Conservation (phyloP, 768 basidiomycete species). For the Mycena galericulata region DNA sequence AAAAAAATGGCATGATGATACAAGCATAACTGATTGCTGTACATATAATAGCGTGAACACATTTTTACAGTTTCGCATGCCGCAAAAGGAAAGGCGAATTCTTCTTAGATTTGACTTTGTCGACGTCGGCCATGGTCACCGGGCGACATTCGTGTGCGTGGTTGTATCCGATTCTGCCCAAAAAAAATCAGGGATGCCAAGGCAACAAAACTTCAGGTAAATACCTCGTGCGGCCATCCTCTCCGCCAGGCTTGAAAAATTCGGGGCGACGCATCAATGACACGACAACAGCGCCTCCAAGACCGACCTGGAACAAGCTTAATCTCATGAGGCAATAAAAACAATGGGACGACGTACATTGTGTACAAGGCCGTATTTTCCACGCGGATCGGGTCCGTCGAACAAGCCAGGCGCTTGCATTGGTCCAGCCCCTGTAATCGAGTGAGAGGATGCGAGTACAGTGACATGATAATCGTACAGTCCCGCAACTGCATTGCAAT, state of each 20-base stretch:
- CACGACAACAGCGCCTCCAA: slow-evolving; percentile 85
- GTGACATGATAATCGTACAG: slow-evolving; percentile 54
- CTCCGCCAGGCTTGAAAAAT: slow-evolving; percentile 75
- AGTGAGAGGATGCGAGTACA: neutral
- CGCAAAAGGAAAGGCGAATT: slow-evolving; percentile 63
- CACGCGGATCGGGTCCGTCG: slow-evolving; percentile 68
- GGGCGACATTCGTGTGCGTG: slow-evolving; percentile 77
- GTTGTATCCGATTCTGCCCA: slow-evolving; percentile 79
- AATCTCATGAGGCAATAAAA: slow-evolving; percentile 76
- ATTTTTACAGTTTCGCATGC: slow-evolving; percentile 61
- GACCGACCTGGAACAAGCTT: slow-evolving; percentile 61
- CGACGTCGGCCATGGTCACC: slow-evolving; percentile 71
- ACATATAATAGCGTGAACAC: no score
- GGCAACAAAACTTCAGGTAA: slow-evolving; percentile 17
- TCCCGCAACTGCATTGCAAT: slow-evolving; percentile 83
- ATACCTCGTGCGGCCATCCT: slow-evolving; percentile 76
- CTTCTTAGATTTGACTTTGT: slow-evolving; percentile 81
- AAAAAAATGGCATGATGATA: no score
- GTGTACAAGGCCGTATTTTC: slow-evolving; percentile 85
- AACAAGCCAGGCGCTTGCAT: slow-evolving; percentile 86
- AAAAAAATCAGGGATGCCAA: neutral
- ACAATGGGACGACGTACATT: slow-evolving; percentile 81
- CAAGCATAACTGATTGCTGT: no score
- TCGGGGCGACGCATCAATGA: slow-evolving; percentile 82
- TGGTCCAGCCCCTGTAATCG: slow-evolving; percentile 76